A percentile compares a stretch with the other conserved stretches of the same genome.
phyloP scores from a whole-genome alignment of 306 rosid genomes.

The Cucurbita ficifolia region DNA sequence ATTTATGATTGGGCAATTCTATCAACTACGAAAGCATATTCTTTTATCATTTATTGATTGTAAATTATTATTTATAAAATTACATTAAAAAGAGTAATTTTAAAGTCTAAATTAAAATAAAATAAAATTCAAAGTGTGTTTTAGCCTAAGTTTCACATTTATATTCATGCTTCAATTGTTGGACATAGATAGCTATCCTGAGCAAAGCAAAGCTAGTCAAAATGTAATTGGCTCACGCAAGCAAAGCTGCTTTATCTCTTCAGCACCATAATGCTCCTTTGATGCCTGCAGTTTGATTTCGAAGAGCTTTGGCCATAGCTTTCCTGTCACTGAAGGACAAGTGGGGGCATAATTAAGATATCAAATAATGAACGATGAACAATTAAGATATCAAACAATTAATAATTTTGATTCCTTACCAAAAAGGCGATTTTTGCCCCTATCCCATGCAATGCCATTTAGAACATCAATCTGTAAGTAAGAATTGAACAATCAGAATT shows the following conservation, averaged over 20 bases:
- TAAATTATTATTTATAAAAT: too few relatives aligned
- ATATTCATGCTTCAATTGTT: too few relatives aligned
- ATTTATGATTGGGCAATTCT: too few relatives aligned
- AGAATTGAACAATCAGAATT: background rate
- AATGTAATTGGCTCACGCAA: conserved; percentile 25
- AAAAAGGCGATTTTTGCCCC: conserved; percentile 32
- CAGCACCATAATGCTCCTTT: conserved; percentile 18
- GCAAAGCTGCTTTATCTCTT: conserved; percentile 38
- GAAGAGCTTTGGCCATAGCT: conserved; percentile 75
- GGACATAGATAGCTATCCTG: background rate
- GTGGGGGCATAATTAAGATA: background rate
- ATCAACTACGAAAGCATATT: too few relatives aligned
- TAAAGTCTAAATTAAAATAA: too few relatives aligned
- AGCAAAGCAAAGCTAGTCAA: background rate
- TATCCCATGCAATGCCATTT: conserved; percentile 96
- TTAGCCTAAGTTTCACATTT: too few relatives aligned
- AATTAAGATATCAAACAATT: background rate
- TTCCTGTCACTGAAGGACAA: conserved; percentile 67
- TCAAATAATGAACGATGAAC: background rate
- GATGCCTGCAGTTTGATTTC: conserved; percentile 47
- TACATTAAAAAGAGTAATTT: too few relatives aligned
- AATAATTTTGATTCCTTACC: conserved; percentile 29
- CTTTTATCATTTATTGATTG: too few relatives aligned
- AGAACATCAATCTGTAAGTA: conserved; percentile 40
- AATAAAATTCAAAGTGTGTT: too few relatives aligned